phyloP scores from a whole-genome alignment of 2,329 filamentous ascomycete genomes.

The Fusarium piperis region DNA sequence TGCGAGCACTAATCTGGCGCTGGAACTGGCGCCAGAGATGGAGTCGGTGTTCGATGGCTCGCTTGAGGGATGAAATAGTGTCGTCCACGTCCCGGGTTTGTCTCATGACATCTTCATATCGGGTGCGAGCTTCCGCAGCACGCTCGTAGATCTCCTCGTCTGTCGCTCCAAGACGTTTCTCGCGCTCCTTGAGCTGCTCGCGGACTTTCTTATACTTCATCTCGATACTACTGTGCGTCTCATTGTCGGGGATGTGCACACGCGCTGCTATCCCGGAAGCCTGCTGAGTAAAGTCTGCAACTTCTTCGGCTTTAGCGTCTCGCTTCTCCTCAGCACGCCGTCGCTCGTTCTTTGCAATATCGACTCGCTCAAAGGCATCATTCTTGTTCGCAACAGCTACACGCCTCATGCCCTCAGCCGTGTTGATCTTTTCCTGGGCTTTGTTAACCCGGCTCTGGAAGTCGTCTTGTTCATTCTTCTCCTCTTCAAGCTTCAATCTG shows the following conservation, averaged over 20 bases:
- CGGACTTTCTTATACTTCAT: constrained; percentile 64
- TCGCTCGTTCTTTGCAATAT: constrained; percentile 58
- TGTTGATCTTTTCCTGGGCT: constrained; percentile 62
- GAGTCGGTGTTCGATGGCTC: constrained; percentile 74
- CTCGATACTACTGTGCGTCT: constrained; percentile 67
- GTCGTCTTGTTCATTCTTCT: constrained; percentile 49
- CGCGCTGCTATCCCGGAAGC: constrained; percentile 64
- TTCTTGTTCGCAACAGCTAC: constrained; percentile 71
- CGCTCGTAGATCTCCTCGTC: constrained; percentile 71
- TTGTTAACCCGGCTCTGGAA: constrained; percentile 63
- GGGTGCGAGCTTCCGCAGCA: constrained; percentile 52
- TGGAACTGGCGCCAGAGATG: constrained; percentile 85
- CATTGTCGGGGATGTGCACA: constrained; percentile 70
- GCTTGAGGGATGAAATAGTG: constrained; percentile 58
- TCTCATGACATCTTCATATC: constrained; percentile 55
- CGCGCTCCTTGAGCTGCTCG: constrained; percentile 67
- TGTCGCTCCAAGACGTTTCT: constrained; percentile 67
- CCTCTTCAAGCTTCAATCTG: constrained; percentile 48
- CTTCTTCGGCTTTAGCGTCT: constrained; percentile 56
- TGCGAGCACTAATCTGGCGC: constrained; percentile 83
- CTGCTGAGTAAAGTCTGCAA: constrained; percentile 64
- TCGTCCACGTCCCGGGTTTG: constrained; percentile 53
- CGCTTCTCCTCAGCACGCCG: constrained; percentile 57
- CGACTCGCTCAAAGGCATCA: constrained; percentile 61
- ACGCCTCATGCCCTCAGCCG: constrained; percentile 58